Base-by-base conservation (phyloP, 169 alveolate species). In the Haemoproteus tartakovskyi region DNA sequence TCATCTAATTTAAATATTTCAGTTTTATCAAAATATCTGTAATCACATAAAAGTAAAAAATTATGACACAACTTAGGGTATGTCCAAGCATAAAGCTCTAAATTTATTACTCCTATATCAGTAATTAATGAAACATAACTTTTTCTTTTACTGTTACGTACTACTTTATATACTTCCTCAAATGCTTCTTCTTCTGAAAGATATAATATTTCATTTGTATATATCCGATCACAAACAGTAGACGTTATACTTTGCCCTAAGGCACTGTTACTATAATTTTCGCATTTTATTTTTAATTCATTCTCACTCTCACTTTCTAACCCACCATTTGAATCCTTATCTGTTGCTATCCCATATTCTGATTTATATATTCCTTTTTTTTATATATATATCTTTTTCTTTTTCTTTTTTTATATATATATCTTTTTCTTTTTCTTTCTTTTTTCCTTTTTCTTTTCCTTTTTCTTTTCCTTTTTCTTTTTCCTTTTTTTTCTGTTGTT, bases 201-300 rank as follows among this genome's bases (percentile, higher is more conserved):
- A 46, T 67, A 67, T 19, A 67, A 22, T 54, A 67, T 54, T 46
- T 19, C 30, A 16, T 67, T 56, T 54, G 51, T 26, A 38, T 67
- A 67, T 8, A 70, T 67, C 29, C 41, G 45, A 33, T 67, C 43
- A 57, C 60, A 67, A 40, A 67, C 56, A 59, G 82, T 67, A 18
- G 82, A 67, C 3, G 82, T 67, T 38, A 67, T 70, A 52, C 82
- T 52, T 54, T 67, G 82, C 14, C 74, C 82, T 47, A 67, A 47
- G 51, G 37, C 56, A 54, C 56, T 67, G 33, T 67, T 70, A 40
- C 82, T 67, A 52, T 67, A 67, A 67, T 67, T 67, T 67, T 38
- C 62, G 56, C 82, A 67, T 54, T 67, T 67, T 67, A 67, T 67
- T 67, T 67, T 67, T 40, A 67, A 40, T 67, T 67, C 82, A 54